Conservation (phyloP, 108 stramenopile species). For the Cyclotella sp. region DNA sequence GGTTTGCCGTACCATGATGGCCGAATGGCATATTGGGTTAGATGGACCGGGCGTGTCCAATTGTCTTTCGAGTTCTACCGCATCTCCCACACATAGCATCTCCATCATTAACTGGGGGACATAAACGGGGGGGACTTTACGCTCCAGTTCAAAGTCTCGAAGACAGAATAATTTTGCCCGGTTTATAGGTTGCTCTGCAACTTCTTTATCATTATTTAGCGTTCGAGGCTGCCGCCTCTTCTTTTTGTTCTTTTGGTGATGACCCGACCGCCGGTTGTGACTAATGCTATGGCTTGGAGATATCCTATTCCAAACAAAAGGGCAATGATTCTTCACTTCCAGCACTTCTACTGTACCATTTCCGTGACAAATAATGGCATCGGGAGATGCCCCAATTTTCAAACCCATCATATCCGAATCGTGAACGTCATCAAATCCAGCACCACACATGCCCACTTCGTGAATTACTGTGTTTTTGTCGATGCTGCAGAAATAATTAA, state of each 20-base stretch:
- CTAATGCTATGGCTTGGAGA: background rate
- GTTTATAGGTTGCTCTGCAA: slow-evolving; percentile 2
- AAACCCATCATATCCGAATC: slow-evolving; percentile 46
- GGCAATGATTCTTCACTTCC: slow-evolving; percentile 93
- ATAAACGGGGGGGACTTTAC: slow-evolving; percentile 61
- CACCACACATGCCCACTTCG: slow-evolving; percentile 90
- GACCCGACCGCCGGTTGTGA: background rate
- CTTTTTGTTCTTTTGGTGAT: slow-evolving; percentile 8
- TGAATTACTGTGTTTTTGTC: slow-evolving; percentile 55
- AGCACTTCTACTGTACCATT: slow-evolving; percentile 79
- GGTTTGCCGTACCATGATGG: slow-evolving; percentile 85
- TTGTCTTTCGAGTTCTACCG: slow-evolving; percentile 30
- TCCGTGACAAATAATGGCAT: slow-evolving; percentile 73
- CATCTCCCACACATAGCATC: slow-evolving; percentile 76
- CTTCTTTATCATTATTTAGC: slow-evolving; percentile 15
- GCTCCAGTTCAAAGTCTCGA: slow-evolving; percentile 51
- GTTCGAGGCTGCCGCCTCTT: slow-evolving; percentile 22
- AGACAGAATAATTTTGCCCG: slow-evolving; percentile 17
- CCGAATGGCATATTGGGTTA: slow-evolving; percentile 63
- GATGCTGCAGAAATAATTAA: slow-evolving; percentile 76
- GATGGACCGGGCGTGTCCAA: background rate
- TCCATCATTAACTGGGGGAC: slow-evolving; percentile 91
- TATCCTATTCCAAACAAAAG: slow-evolving; percentile 68
- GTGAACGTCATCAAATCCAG: slow-evolving; percentile 55
- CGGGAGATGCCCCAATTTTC: slow-evolving; percentile 83